Conservation (phyloP, 768 basidiomycete genomes). For the Termitomyces sp. region DNA sequence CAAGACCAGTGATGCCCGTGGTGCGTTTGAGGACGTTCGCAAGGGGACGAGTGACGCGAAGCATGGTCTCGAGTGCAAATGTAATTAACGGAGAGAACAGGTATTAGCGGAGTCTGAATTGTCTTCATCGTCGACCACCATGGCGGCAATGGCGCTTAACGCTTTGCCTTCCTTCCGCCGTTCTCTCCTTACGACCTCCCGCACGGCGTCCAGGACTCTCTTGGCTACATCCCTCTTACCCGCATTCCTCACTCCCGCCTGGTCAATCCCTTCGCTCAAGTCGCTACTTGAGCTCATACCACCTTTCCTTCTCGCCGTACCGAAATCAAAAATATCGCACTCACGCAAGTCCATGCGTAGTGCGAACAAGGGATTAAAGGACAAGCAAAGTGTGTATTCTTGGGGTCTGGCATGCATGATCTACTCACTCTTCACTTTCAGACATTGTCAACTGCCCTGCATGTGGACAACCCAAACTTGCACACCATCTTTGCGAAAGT, state of each 20-base stretch:
- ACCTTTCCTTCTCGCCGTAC: constrained; percentile 85
- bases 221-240: constrained; percentile 6
- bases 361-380: constrained; percentile 92
- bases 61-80: constrained; percentile 41
- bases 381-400: constrained; percentile 74
- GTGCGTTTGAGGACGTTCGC: constrained; percentile 67
- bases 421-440: constrained; percentile 28
- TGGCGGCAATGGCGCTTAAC: constrained; percentile 33
- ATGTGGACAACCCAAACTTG: constrained; percentile 85
- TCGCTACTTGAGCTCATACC: constrained; percentile 74
- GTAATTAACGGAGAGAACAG: constrained; percentile 12
- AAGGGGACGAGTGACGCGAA: constrained; percentile 73
- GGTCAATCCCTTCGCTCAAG: constrained; percentile 38
- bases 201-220: constrained; percentile 9
- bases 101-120: constrained; percentile 39
- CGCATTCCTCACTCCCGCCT: constrained; percentile 21
- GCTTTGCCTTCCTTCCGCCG: constrained; percentile 19
- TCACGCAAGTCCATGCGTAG: constrained; percentile 93
- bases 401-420: background rate
- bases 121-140: constrained; percentile 20
- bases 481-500: constrained; percentile 80
- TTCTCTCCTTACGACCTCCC: constrained; percentile 10
- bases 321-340: constrained; percentile 92
- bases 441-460: constrained; percentile 90
- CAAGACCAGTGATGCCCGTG: constrained; percentile 85